Evolutionary conservation across 306 rosid species (phyloP).

Genomic region (Benincasa hispida): DNA sequence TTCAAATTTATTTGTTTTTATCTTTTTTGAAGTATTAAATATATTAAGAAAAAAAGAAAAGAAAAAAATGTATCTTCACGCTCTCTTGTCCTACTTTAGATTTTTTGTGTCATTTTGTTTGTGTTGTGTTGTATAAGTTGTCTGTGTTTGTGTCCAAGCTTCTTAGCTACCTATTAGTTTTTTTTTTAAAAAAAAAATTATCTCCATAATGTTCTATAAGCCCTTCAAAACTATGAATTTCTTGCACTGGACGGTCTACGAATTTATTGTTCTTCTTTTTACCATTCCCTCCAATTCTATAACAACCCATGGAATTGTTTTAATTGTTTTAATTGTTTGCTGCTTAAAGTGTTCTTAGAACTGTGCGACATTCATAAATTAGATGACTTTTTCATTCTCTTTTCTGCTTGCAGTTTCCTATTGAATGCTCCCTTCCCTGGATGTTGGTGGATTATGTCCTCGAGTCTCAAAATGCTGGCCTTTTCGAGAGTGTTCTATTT

Average conservation of each 20-base stretch:
- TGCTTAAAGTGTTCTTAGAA: background rate
- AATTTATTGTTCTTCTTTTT: background rate
- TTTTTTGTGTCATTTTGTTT: background rate
- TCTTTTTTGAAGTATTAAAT: background rate
- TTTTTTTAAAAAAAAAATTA: background rate
- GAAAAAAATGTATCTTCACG: background rate
- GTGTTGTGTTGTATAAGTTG: background rate
- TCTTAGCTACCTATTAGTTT: background rate
- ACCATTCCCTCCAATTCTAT: background rate
- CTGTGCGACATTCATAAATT: background rate
- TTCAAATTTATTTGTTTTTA: background rate
- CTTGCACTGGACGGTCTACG: background rate
- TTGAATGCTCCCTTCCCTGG: slow-evolving; percentile 99
- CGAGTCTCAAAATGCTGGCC: slow-evolving; percentile 79
- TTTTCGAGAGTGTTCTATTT: slow-evolving; percentile 80
- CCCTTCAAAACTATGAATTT: background rate
- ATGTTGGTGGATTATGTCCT: slow-evolving; percentile 91
- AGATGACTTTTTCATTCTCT: slow-evolving; percentile 5
- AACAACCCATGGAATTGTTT: no score
- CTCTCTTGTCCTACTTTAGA: background rate
- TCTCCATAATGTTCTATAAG: background rate
- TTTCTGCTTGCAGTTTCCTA: slow-evolving; percentile 56
- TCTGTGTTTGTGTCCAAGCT: background rate
- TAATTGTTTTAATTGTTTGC: background rate
- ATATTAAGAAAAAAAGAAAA: background rate